A percentile compares a stretch with the other conserved stretches of the same genome.
These are phyloP conservation scores for Allodekkera sacchari DNA, from an alignment of 805 yeast species.

Conservation along the genomic window DNA sequence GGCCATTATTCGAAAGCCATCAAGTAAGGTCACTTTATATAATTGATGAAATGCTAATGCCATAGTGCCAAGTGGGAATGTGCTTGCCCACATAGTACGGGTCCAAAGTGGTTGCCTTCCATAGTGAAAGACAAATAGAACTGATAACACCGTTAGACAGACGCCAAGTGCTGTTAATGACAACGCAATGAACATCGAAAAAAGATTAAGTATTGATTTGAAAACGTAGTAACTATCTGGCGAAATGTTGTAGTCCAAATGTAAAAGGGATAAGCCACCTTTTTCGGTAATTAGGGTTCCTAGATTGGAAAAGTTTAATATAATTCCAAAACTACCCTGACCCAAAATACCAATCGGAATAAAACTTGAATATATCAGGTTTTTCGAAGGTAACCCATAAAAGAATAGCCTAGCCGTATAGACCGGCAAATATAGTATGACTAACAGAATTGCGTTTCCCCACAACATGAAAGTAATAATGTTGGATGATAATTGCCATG, in stretches of 20 bases:
- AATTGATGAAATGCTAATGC: constrained; percentile 50
- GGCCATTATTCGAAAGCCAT: constrained; percentile 54
- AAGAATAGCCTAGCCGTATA: constrained; percentile 53
- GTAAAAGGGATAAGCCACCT: constrained; percentile 3
- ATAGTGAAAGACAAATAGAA: constrained; percentile 23
- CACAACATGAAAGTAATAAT: constrained; percentile 51
- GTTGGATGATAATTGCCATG: constrained; percentile 42
- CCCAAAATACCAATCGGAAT: constrained; percentile 81
- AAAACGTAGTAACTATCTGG: constrained; percentile 4
- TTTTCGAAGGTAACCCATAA: constrained; percentile 50
- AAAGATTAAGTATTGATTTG: constrained; percentile 7
- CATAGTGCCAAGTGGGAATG: constrained; percentile 88
- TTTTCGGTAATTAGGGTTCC: constrained; percentile 7
- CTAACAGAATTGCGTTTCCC: constrained; percentile 48
- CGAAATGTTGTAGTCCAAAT: constrained; percentile 4
- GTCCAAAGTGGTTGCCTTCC: constrained; percentile 32
- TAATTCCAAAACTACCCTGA: constrained; percentile 69
- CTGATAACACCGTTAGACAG: constrained; percentile 35
- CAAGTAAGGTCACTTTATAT: constrained; percentile 37
- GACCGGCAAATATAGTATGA: constrained; percentile 38
- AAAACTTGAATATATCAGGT: constrained; percentile 53
- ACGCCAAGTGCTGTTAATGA: constrained; percentile 25
- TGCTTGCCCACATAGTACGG: constrained; percentile 70
- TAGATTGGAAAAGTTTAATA: constrained; percentile 20
- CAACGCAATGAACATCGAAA: constrained; percentile 15